phyloP scores from a whole-genome alignment of 306 rosid species.

The Trifolium subterraneum region DNA sequence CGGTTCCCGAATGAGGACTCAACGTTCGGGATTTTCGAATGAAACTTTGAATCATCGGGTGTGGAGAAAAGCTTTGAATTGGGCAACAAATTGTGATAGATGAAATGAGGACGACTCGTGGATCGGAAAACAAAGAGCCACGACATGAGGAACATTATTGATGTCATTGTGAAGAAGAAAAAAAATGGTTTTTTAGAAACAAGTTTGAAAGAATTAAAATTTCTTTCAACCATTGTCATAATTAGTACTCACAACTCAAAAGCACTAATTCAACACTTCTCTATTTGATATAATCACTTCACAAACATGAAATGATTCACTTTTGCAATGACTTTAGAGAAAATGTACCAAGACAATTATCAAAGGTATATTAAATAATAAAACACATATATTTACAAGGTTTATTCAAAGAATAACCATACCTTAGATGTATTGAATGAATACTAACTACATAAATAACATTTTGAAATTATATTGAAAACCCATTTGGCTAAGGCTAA shows the following conservation, averaged over 20 bases:
- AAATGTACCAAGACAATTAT: not conserved
- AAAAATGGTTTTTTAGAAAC: slow-evolving; percentile 57
- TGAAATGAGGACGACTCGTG: slow-evolving; percentile 39
- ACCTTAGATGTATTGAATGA: not conserved
- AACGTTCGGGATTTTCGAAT: slow-evolving; percentile 20
- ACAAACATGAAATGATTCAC: slow-evolving; percentile 30
- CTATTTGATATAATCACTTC: slow-evolving; percentile 27
- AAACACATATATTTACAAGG: slow-evolving; percentile 7
- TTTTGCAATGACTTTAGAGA: not conserved
- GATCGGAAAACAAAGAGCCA: slow-evolving; percentile 70
- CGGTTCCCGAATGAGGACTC: slow-evolving; percentile 55
- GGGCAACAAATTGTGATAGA: slow-evolving; percentile 48
- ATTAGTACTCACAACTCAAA: slow-evolving; percentile 1
- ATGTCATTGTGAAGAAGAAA: slow-evolving; percentile 55
- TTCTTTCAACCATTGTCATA: slow-evolving; percentile 43
- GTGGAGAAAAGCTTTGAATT: slow-evolving; percentile 47
- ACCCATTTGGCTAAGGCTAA: slow-evolving; percentile 9
- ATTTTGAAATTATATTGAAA: not conserved
- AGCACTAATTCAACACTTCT: slow-evolving; percentile 5
- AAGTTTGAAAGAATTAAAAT: slow-evolving; percentile 40
- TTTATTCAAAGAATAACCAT: not conserved
- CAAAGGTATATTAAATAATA: not conserved
- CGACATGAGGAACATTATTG: slow-evolving; percentile 57
- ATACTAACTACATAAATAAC: not conserved
- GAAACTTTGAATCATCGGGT: slow-evolving; percentile 28